phyloP scores from a whole-genome alignment of 257 asterid genomes.

The Solanum pennellii region DNA sequence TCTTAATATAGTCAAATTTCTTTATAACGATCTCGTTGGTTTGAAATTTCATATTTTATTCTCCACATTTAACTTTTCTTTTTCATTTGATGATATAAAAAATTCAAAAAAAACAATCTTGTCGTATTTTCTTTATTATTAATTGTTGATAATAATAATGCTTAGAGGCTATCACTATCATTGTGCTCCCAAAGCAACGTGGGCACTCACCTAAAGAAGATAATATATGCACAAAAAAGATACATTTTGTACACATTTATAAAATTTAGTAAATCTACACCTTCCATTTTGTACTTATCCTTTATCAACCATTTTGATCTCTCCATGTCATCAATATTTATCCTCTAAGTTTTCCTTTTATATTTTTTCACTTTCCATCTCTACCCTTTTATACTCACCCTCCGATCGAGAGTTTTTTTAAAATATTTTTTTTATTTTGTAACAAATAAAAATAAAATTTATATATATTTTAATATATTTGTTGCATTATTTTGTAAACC shows the following conservation, averaged over 20 bases:
- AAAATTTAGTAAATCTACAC: not conserved
- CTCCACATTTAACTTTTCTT: not conserved
- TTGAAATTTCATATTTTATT: not conserved
- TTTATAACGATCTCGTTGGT: not conserved
- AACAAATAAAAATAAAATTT: too few relatives aligned
- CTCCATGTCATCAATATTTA: constrained; percentile 35
- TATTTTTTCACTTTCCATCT: not conserved
- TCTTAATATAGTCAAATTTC: not conserved
- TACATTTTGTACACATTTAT: not conserved
- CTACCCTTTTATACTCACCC: not conserved
- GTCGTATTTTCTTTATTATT: not conserved
- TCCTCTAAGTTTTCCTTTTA: constrained; percentile 6
- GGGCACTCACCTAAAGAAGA: not conserved
- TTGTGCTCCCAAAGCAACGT: not conserved
- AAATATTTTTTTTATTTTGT: too few relatives aligned
- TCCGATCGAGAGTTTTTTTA: rapidly evolving
- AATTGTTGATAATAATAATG: not conserved
- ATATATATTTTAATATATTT: too few relatives aligned
- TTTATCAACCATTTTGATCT: constrained; percentile 18
- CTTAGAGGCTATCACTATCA: not conserved
- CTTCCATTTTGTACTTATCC: constrained; percentile 36
- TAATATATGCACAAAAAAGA: not conserved
- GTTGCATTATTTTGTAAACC: too few relatives aligned
- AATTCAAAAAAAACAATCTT: not conserved
- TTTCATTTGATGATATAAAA: not conserved